Evolutionary conservation across 2,329 filamentous ascomycete genomes (phyloP), one percentile per base, ranked within the genome.

Genomic region (Clonostachys solani): DNA sequence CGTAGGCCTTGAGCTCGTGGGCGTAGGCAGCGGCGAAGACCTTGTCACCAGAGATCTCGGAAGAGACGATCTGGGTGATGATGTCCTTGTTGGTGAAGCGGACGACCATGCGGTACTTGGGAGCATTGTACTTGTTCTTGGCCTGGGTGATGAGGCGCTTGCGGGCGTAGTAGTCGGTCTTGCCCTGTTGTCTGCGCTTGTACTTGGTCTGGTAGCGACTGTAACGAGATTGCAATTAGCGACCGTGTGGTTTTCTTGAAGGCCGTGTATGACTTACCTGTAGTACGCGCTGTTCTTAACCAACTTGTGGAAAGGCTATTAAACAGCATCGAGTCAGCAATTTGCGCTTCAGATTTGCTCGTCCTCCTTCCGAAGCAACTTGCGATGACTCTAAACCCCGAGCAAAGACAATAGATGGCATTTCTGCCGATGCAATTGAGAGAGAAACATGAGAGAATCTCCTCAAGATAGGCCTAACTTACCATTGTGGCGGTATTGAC

Each of bases 111-210:
- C 94, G 89, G 87, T 99, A 97, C 86, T 99, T 99, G 77, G 94
- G 94, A 56, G 94, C 88, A 80, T 95, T 95, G 88, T 97, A 99
- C 88, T 99, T 99, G 90, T 99, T 99, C 90, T 97, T 99, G 80
- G 94, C 94, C 84, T 99, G 94, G 81, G 90, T 92, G 83, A 97
- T 94, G 75, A 99, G 84, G 70, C 94, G 88, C 89, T 97, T 97
- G 75, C 94, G 92, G 72, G 94, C 94, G 76, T 96, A 97, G 90
- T 99, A 99, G 75, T 99, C 94, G 80, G 94, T 99, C 89, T 99
- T 99, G 72, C 94, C 94, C 68, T 87, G 71, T 62, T 89, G 85
- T 77, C 94, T 87, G 73, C 94, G 92, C 83, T 91, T 94, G 89
- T 96, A 99, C 87, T 99, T 99, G 72, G 94, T 96, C 83, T 99